Percentiles rank a stretch among this genome's conserved stretches.
phyloP scores from a whole-genome alignment of 441 rosid species.

The Erodium trifolium region DNA sequence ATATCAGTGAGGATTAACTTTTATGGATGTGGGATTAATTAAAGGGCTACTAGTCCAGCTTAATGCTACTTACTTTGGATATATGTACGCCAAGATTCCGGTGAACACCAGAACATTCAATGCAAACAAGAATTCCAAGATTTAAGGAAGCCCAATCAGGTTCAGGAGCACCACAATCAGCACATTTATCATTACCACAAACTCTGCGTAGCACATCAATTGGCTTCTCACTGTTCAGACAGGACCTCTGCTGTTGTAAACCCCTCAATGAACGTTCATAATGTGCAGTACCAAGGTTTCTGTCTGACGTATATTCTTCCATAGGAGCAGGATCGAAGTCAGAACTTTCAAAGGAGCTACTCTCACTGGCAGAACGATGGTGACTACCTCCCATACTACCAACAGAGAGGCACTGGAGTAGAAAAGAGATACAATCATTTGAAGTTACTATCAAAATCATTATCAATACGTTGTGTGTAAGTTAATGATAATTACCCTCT shows the following conservation, averaged over 20 bases:
- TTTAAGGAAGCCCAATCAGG: conserved; percentile 99
- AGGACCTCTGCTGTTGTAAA: conserved; percentile 63
- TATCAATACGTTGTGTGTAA: conserved; percentile 14
- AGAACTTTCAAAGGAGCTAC: conserved; percentile 97
- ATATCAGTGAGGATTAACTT: neutral
- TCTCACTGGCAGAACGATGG: conserved; percentile 96
- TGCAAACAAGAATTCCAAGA: conserved; percentile 96
- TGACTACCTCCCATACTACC: conserved; percentile 95
- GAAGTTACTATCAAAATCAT: conserved; percentile 17
- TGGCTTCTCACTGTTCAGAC: conserved; percentile 77
- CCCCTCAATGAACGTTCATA: conserved; percentile 60
- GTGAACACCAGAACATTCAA: conserved; percentile 98
- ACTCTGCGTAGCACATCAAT: conserved; percentile 76
- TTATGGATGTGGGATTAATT: neutral
- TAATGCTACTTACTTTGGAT: conserved; percentile 58
- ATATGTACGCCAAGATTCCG: conserved; percentile 98
- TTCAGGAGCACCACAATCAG: conserved; percentile 98
- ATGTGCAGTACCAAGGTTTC: conserved; percentile 47
- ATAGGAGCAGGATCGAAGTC: conserved; percentile 75
- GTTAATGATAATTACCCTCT: conserved; percentile 45
- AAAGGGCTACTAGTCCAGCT: neutral
- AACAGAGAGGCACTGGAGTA: conserved; percentile 61
- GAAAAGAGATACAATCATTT: conserved; percentile 22
- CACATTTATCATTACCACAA: conserved; percentile 92
- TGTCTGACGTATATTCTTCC: conserved; percentile 74